Percentiles rank a stretch among this genome's conserved stretches.
phyloP scores from a whole-genome alignment of 202 grass and related monocot genomes.

The Brachypodium distachyon region DNA sequence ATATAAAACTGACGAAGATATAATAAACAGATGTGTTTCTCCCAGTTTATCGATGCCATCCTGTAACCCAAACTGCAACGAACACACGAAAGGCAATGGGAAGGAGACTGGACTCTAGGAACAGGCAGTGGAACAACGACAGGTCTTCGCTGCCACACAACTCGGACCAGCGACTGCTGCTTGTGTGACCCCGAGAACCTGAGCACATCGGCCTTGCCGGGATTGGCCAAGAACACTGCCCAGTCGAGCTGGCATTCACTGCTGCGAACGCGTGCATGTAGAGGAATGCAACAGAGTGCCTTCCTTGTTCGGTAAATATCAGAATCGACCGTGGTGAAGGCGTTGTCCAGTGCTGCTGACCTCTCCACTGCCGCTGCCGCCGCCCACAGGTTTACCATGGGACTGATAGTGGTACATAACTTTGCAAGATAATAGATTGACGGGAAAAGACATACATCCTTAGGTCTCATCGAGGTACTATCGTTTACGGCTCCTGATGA shows the following conservation, averaged over 20 bases:
- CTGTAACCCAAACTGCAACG: no score
- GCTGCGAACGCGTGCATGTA: neutral
- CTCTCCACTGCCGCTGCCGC: neutral
- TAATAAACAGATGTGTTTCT: neutral
- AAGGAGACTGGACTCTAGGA: neutral
- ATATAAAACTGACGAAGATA: neutral
- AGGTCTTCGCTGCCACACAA: neutral
- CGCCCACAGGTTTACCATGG: slow-evolving; percentile 24
- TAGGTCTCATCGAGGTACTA: slow-evolving; percentile 53
- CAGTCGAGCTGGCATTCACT: neutral
- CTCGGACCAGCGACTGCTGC: neutral
- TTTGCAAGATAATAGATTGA: slow-evolving; percentile 58
- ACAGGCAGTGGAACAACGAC: neutral
- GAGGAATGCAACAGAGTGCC: neutral
- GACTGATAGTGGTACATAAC: slow-evolving; percentile 56
- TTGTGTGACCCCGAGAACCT: neutral
- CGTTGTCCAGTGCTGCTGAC: neutral
- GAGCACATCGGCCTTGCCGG: neutral
- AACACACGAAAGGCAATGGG: no score
- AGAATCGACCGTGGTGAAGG: slow-evolving; percentile 20
- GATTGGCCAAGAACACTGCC: neutral
- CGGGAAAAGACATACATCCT: slow-evolving; percentile 82
- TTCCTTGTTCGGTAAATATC: neutral
- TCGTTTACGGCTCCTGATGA: slow-evolving; percentile 43
- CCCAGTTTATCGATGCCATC: neutral